Base-by-base conservation (phyloP, 768 basidiomycete genomes). In the Termitomyces bulborhizus region DNA sequence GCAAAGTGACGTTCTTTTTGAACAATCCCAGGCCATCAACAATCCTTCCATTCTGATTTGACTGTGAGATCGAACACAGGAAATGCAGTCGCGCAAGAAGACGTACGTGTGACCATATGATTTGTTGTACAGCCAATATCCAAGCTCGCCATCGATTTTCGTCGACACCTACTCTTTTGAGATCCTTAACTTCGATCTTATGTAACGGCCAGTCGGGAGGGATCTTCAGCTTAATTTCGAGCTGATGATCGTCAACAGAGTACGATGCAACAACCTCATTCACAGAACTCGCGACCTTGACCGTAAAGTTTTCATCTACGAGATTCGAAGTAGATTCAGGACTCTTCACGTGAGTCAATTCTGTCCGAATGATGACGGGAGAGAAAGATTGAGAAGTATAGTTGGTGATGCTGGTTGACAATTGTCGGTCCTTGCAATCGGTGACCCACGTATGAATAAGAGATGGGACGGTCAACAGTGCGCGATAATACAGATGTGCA, bases 101-200 rank as follows among this genome's bases (percentile, higher is more conserved):
- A 71, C 84, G 53, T 60, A 94, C 95, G 70, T 95, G 87, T 15
- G 87, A 83, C 74, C 87, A 92, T 46, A 95, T 83, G 29, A 87
- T 85, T 71, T 96, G 94, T 66, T 95, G 93, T 36, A 98, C 87
- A 15, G 85, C 91, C 24, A 98, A 76, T 53, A 96, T 77, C 97
- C 96, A 99, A 1, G 88, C 88, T 59, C 94, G 77, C 96, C 95
- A 98, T 57, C 83, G 82, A 57, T 84, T 85, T 64, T 96, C 94
- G 16, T 88, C 82, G 6, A 98, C 93, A 5, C 93, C 97, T 8
- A 97, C 85, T 59, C 83, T 78, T 65, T 85, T 84, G 39, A 86
- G 75, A 58, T 95, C 95, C 64, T 82, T 82, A n/a, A 98, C 84
- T 63, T 95, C 94, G 27, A 98, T 87, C 43, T 78, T 79, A 59